phyloP scores from a whole-genome alignment of 2,329 filamentous ascomycete species.

The Aspergillus sergii region DNA sequence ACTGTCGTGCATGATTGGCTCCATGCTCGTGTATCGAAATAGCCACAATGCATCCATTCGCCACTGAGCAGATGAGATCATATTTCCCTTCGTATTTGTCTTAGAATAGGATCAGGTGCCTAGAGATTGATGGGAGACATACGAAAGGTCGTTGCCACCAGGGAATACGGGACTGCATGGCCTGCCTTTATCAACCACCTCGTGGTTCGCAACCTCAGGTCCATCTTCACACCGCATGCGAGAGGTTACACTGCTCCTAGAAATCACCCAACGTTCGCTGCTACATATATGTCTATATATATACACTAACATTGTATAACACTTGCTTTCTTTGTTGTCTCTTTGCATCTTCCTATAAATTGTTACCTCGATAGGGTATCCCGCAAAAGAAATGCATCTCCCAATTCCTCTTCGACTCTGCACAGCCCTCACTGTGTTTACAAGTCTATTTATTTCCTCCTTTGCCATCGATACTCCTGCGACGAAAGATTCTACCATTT shows the following conservation, averaged over 20 bases:
- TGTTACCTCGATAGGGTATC: not conserved
- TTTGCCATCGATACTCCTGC: conserved; percentile 1
- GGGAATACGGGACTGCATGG: not conserved
- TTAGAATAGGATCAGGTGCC: not conserved
- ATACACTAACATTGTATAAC: fast-evolving
- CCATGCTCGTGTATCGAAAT: not conserved
- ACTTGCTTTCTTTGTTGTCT: too few species aligned
- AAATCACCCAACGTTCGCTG: too few species aligned
- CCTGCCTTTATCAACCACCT: not conserved
- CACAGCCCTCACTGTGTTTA: not conserved
- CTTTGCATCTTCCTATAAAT: too few species aligned
- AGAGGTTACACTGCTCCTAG: not conserved
- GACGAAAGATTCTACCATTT: conserved; percentile 19
- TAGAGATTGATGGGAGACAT: too few species aligned
- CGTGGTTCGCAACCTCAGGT: not conserved
- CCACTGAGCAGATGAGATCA: not conserved
- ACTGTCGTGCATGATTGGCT: not conserved
- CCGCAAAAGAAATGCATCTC: not conserved
- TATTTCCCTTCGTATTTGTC: not conserved
- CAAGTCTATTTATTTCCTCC: not conserved
- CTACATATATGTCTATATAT: too few species aligned
- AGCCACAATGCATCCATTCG: not conserved
- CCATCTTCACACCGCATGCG: not conserved
- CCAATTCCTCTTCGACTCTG: not conserved
- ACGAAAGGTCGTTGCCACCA: not conserved